Conservation (phyloP, 2,329 filamentous ascomycete species). For the Lasiodiplodia sp. region DNA sequence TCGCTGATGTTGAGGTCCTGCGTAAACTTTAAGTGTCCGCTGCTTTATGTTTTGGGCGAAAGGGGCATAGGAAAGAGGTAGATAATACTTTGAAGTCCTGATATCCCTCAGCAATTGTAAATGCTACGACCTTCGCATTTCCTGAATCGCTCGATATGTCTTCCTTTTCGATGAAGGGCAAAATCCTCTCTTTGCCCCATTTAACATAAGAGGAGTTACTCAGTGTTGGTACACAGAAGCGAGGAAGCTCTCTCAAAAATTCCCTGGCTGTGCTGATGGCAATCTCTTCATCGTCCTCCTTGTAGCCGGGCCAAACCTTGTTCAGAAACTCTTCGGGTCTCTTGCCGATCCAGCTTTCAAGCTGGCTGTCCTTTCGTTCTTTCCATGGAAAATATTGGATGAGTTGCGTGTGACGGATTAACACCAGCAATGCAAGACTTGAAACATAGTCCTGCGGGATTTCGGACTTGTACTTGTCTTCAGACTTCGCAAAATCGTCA, state of each 20-base stretch:
- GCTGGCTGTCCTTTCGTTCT: slow-evolving; percentile 7
- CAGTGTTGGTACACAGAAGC: not conserved
- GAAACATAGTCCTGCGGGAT: too few species aligned
- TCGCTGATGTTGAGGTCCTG: not conserved
- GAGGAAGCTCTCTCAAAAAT: not conserved
- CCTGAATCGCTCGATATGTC: not conserved
- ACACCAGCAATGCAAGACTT: too few species aligned
- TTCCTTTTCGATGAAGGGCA: not conserved
- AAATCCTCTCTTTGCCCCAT: not conserved
- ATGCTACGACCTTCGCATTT: not conserved
- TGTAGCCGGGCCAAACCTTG: not conserved
- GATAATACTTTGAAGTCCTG: not conserved
- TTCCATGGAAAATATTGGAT: too few species aligned
- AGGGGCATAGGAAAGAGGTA: not conserved
- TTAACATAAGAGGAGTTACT: not conserved
- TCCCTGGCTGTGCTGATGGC: not conserved
- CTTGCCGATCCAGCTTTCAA: not conserved
- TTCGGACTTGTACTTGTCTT: too few species aligned
- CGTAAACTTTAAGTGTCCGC: accelerated
- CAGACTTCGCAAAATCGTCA: too few species aligned
- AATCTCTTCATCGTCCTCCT: too few species aligned
- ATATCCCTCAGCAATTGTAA: not conserved
- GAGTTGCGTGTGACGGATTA: too few species aligned
- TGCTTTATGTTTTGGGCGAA: not conserved
- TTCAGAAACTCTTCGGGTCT: not conserved